Conservation (phyloP, 2,329 filamentous ascomycete genomes). For the Colletotrichum endophyticum region DNA sequence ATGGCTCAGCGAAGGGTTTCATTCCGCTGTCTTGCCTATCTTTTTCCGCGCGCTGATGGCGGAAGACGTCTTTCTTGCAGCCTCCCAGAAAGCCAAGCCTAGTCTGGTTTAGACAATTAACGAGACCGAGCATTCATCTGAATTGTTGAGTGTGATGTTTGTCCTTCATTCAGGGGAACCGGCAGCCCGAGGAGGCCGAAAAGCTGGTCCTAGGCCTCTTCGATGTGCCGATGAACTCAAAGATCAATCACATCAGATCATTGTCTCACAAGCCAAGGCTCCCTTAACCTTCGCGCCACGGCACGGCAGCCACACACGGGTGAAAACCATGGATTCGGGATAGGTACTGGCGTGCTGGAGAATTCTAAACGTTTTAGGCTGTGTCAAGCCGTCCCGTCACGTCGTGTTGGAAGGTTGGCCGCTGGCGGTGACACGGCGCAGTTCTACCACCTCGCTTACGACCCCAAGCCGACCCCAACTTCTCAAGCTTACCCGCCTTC, state of each 20-base stretch:
- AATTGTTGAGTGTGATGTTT: neutral
- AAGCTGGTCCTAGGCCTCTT: neutral
- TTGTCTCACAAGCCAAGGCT: neutral
- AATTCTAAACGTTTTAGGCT: neutral
- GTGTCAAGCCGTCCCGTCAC: neutral
- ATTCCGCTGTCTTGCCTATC: neutral
- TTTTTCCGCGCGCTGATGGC: neutral
- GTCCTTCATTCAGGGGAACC: neutral
- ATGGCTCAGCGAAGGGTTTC: neutral
- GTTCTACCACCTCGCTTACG: neutral
- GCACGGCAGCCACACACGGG: neutral
- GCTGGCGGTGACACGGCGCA: neutral
- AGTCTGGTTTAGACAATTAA: neutral
- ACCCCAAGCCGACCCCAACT: neutral
- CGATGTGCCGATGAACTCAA: neutral
- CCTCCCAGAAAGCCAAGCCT: neutral
- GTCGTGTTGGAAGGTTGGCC: neutral
- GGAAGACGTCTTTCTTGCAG: neutral
- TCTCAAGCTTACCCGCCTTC: neutral
- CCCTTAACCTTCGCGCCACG: neutral
- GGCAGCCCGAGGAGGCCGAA: neutral
- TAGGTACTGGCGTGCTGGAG: neutral
- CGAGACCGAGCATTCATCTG: neutral
- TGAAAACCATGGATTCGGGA: neutral
- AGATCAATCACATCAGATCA: neutral